A percentile compares a stretch with the other conserved stretches of the same genome.
phyloP scores from a whole-genome alignment of 805 yeast genomes.

The Candida oleophila region DNA sequence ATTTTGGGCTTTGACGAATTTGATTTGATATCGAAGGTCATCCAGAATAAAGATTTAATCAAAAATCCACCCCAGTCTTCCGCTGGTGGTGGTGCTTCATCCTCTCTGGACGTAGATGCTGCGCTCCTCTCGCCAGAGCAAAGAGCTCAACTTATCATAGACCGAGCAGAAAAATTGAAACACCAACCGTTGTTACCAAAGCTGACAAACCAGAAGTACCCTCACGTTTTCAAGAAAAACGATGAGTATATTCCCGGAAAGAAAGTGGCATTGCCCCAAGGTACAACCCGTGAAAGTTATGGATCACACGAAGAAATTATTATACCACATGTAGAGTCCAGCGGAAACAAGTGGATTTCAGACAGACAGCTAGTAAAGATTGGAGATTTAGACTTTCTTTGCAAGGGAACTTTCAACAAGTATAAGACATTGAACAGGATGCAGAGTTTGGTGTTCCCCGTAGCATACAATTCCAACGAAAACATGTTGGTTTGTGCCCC shows the following conservation, averaged over 20 bases:
- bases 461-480: conserved; percentile 90
- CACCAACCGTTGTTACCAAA: conserved; percentile 50
- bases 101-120: not conserved
- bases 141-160: conserved; percentile 50
- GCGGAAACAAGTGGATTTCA: conserved; percentile 40
- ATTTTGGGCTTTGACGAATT: conserved; percentile 83
- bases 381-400: conserved; percentile 66
- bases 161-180: conserved; percentile 49
- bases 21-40: conserved; percentile 67
- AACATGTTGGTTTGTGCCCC: conserved; percentile 97
- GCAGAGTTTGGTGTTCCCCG: conserved; percentile 88
- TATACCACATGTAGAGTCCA: conserved; percentile 71
- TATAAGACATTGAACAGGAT: conserved; percentile 79
- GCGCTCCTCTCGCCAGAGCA: conserved; percentile 51
- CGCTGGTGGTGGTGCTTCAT: not conserved
- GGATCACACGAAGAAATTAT: conserved; percentile 75
- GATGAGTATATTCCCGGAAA: conserved; percentile 78
- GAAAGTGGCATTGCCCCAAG: conserved; percentile 74
- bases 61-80: conserved; percentile 2
- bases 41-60: conserved; percentile 41
- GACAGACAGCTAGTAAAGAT: conserved; percentile 55
- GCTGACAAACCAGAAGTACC: conserved; percentile 55
- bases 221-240: conserved; percentile 79
- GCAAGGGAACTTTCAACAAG: conserved; percentile 80
- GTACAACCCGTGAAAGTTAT: conserved; percentile 65